Conservation (phyloP, 345 rosid species). For the Arabidopsis suecica region DNA sequence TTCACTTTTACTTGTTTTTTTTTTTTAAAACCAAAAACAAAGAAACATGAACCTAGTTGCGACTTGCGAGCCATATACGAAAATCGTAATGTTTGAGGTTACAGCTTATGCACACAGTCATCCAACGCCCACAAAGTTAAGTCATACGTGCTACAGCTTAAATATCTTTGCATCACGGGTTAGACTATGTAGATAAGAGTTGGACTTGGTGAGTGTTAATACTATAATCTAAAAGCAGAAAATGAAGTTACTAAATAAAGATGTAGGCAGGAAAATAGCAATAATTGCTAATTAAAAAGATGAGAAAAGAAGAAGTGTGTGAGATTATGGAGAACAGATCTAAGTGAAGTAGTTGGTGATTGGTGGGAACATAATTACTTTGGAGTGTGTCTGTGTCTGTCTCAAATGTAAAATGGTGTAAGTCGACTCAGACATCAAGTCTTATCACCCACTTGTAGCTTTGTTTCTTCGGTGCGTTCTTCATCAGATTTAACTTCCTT, state of each 20-base stretch:
- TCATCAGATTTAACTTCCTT: constrained; percentile 41
- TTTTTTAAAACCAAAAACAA: too few species aligned
- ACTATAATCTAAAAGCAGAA: background rate
- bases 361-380: constrained; percentile 36
- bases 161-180: background rate
- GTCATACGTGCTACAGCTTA: background rate
- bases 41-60: too few species aligned
- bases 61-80: too few species aligned
- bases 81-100: background rate
- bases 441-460: constrained; percentile 44
- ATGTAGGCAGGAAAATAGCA: background rate
- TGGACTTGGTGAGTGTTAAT: background rate
- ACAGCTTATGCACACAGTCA: background rate
- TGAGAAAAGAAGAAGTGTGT: constrained; percentile 12
- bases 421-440: constrained; percentile 45
- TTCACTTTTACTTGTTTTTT: too few species aligned
- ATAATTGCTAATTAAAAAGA: constrained; percentile 26
- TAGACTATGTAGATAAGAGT: background rate
- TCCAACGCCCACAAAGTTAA: background rate
- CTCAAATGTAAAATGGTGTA: constrained; percentile 37
- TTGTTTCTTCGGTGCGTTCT: constrained; percentile 44
- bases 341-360: constrained; percentile 28
- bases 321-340: constrained; percentile 37
- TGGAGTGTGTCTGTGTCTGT: constrained; percentile 27
- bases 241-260: constrained; percentile 1